Percentiles rank a stretch among this genome's conserved stretches.
These are phyloP conservation scores for Phylloporus scabripes DNA, from an alignment of 768 basidiomycete species.

Conservation along the genomic window DNA sequence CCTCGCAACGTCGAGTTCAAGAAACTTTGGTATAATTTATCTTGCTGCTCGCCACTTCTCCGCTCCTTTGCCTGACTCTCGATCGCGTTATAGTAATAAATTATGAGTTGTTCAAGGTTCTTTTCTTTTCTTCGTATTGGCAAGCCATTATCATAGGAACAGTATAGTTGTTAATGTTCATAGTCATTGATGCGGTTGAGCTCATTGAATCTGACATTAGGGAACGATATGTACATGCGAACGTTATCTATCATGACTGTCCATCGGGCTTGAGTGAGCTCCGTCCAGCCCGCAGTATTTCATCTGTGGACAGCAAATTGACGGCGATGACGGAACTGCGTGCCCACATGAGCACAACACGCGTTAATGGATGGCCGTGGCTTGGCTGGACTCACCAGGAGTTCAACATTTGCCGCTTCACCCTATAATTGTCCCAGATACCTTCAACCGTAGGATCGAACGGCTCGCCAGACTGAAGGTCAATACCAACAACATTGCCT, in stretches of 20 bases:
- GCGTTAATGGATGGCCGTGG: conserved; percentile 11
- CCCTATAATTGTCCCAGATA: conserved; percentile 98
- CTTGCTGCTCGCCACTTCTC: conserved; percentile 6
- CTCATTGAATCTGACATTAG: conserved; percentile 13
- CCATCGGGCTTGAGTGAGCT: conserved; percentile 84
- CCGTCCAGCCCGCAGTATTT: conserved; percentile 86
- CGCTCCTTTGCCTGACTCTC: conserved; percentile 17
- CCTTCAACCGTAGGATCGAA: conserved; percentile 95
- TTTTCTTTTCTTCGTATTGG: conserved; percentile 7
- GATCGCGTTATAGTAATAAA: conserved; percentile 20
- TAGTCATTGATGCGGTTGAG: conserved; percentile 19
- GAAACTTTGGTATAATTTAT: conserved; percentile 24
- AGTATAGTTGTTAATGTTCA: conserved; percentile 30
- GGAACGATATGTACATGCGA: conserved; percentile 19
- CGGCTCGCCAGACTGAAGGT: conserved; percentile 90
- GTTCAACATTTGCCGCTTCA: conserved; percentile 98
- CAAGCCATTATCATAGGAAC: conserved; percentile 22
- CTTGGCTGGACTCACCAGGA: conserved; percentile 62
- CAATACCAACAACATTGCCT: conserved; percentile 87
- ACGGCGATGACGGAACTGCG: conserved; percentile 87
- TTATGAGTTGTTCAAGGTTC: conserved; percentile 20
- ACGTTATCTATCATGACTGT: conserved; percentile 38
- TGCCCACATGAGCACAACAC: conserved; percentile 23
- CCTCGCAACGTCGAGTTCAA: conserved; percentile 6
- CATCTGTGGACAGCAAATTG: conserved; percentile 92